Conservation (phyloP, 441 rosid genomes). For the Manihot esculenta region DNA sequence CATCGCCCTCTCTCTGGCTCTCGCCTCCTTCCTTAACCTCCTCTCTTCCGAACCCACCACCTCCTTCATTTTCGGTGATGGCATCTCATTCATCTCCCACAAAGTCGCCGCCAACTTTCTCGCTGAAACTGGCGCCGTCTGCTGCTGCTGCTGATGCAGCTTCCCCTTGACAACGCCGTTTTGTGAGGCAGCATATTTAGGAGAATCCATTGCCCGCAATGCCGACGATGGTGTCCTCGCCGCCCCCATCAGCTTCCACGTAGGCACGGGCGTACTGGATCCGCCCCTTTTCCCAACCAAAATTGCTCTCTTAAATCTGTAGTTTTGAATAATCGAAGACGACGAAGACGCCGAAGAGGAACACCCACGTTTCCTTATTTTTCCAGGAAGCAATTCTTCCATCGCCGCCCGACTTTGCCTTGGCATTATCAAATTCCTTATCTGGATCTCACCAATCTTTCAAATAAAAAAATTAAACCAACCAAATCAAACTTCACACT, state of each 20-base stretch:
- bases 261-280: constrained; percentile 88
- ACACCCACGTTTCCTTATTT: constrained; percentile 90
- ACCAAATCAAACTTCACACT: background rate
- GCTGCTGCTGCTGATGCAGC: constrained; percentile 46
- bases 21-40: constrained; percentile 43
- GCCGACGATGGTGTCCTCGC: constrained; percentile 61
- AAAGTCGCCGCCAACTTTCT: constrained; percentile 94
- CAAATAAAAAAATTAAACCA: background rate
- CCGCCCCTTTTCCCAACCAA: constrained; percentile 82
- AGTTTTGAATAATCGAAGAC: constrained; percentile 72
- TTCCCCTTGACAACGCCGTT: constrained; percentile 34
- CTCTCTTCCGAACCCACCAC: constrained; percentile 34
- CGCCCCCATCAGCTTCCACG: constrained; percentile 77
- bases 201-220: constrained; percentile 52
- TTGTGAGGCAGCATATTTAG: constrained; percentile 47
- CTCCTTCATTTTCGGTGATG: constrained; percentile 62
- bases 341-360: constrained; percentile 89
- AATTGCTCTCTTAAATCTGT: constrained; percentile 84
- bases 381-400: constrained; percentile 66
- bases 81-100: constrained; percentile 99
- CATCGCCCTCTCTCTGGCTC: constrained; percentile 46
- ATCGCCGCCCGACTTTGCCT: constrained; percentile 47
- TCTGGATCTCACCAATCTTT: constrained; percentile 31
- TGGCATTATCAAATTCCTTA: constrained; percentile 44
- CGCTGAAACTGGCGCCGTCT: constrained; percentile 76